Percentiles rank a stretch among this genome's conserved stretches.
Conservation (phyloP, 768 basidiomycete genomes). For the Tricholoma sp. region DNA sequence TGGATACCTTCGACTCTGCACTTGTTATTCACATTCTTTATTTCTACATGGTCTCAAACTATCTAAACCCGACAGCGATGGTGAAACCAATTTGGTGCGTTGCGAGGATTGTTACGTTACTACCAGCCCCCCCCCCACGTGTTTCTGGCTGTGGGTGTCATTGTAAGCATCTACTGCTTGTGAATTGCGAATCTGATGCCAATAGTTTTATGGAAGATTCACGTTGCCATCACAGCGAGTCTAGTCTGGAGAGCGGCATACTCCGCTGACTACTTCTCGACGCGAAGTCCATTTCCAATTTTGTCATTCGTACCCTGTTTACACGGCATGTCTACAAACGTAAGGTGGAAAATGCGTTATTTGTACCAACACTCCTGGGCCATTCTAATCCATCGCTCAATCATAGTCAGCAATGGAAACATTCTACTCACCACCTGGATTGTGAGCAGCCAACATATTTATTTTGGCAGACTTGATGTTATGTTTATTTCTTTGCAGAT, state of each 20-base stretch:
- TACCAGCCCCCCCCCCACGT: not conserved
- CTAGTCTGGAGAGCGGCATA: not conserved
- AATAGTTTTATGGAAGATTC: constrained; percentile 34
- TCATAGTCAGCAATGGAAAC: constrained; percentile 46
- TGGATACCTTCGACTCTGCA: constrained; percentile 54
- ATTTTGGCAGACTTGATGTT: not conserved
- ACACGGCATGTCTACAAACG: constrained; percentile 44
- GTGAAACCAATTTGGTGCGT: constrained; percentile 43
- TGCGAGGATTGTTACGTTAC: not conserved
- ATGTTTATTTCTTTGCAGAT: constrained; percentile 17
- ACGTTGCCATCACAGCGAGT: constrained; percentile 49
- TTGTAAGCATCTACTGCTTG: constrained; percentile 30
- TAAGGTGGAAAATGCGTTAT: constrained; percentile 27
- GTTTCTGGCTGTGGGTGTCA: constrained; percentile 30
- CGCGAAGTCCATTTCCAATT: constrained; percentile 41
- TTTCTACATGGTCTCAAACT: constrained; percentile 53
- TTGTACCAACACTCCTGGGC: not conserved
- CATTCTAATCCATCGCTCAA: not conserved
- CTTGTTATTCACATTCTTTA: constrained; percentile 54
- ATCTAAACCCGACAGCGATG: constrained; percentile 41
- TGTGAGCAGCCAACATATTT: constrained; percentile 31
- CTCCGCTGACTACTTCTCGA: not conserved
- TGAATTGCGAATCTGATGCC: not conserved
- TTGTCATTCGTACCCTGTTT: constrained; percentile 48
- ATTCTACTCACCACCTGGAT: constrained; percentile 37